phyloP scores from a whole-genome alignment of 495 filamentous ascomycete species.

The Lichenothelia convexa region DNA sequence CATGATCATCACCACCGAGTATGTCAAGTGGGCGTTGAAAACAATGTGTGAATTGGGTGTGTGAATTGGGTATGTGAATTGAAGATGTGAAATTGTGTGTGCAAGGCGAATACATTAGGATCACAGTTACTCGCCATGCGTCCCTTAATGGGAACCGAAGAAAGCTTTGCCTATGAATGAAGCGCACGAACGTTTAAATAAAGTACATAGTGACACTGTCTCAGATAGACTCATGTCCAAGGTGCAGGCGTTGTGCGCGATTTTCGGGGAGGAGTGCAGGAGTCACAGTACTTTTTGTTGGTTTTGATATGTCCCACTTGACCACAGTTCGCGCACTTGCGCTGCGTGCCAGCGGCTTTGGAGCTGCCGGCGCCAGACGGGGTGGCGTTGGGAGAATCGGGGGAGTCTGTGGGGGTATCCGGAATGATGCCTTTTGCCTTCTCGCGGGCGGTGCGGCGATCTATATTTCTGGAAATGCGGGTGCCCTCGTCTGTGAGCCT shows the following conservation, averaged over 20 bases:
- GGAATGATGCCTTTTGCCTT: slow-evolving; percentile 50
- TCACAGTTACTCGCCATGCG: too few relatives aligned
- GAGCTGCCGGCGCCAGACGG: slow-evolving; percentile 17
- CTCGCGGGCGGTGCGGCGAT: slow-evolving; percentile 77
- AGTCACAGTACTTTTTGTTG: slow-evolving; percentile 66
- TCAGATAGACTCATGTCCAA: too few relatives aligned
- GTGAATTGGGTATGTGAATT: slow-evolving; percentile 4
- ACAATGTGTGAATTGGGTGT: too few relatives aligned
- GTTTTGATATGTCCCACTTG: slow-evolving; percentile 95
- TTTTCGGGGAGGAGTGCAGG: background rate
- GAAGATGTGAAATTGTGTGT: background rate
- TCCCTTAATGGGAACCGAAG: too few relatives aligned
- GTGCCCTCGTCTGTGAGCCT: slow-evolving; percentile 42
- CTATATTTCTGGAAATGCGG: slow-evolving; percentile 75
- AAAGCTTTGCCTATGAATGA: too few relatives aligned
- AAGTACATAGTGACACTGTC: too few relatives aligned
- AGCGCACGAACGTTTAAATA: too few relatives aligned
- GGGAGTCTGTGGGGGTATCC: slow-evolving; percentile 15
- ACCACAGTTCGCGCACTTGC: slow-evolving; percentile 95
- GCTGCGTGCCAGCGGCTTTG: slow-evolving; percentile 43
- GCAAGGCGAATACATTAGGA: too few relatives aligned
- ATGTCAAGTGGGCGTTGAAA: too few relatives aligned
- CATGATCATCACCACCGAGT: too few relatives aligned
- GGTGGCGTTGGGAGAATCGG: slow-evolving; percentile 20
- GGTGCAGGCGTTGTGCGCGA: too few relatives aligned